Percentiles rank a stretch among this genome's conserved stretches.
These are phyloP conservation scores for Alternaria tenuissima DNA, from an alignment of 2,329 filamentous ascomycete genomes.

Conservation along the genomic window DNA sequence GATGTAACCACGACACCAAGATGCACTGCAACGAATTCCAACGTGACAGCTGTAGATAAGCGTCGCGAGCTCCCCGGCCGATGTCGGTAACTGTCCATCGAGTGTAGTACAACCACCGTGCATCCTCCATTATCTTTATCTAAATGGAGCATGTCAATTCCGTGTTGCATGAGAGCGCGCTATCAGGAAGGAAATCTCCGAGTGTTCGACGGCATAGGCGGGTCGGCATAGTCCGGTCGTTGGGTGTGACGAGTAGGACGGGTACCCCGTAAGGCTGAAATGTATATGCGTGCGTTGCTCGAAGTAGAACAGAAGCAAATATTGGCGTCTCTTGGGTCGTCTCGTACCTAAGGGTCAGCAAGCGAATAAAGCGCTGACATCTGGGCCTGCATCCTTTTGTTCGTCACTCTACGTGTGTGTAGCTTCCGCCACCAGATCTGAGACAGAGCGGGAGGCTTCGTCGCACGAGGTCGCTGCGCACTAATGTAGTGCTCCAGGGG, in stretches of 20 bases:
- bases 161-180: background rate
- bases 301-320: slow-evolving; percentile 5
- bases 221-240: slow-evolving; percentile 20
- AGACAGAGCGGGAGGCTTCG: slow-evolving; percentile 26
- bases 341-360: background rate
- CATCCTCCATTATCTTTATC: background rate
- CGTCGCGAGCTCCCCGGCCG: slow-evolving; percentile 26
- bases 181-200: slow-evolving; percentile 18
- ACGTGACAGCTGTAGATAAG: slow-evolving; percentile 33
- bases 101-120: slow-evolving; percentile 16
- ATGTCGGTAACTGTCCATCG: slow-evolving; percentile 34
- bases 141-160: background rate
- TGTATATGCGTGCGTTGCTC: slow-evolving; percentile 12
- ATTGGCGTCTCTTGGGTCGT: slow-evolving; percentile 15
- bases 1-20: background rate
- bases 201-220: slow-evolving; percentile 22
- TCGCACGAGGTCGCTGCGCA: slow-evolving; percentile 15
- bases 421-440: slow-evolving; percentile 24
- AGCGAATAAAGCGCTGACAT: slow-evolving; percentile 11
- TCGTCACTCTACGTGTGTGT: slow-evolving; percentile 8
- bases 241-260: slow-evolving; percentile 21
- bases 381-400: background rate
- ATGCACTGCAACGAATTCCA: background rate
- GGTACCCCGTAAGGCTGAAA: slow-evolving; percentile 25
- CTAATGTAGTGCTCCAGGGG: background rate